Evolutionary conservation across 1,284 basidiomycete genomes (phyloP).

Genomic region (Rhizoctonia solani): DNA sequence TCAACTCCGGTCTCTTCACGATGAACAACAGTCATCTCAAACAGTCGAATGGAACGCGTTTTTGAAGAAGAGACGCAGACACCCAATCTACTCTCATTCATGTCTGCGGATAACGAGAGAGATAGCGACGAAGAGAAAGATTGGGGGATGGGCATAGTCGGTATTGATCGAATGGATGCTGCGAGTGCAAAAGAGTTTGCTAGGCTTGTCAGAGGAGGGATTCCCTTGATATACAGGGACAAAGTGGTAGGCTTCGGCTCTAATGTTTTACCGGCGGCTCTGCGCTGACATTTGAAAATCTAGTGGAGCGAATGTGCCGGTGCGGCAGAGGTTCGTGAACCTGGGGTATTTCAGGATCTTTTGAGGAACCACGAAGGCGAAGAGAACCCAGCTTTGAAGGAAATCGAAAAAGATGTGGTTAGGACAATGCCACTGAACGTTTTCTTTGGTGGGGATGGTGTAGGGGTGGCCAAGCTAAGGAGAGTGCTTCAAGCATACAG

Average conservation of each 20-base stretch:
- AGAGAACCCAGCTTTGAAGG: slow-evolving; percentile 59
- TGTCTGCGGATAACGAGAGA: slow-evolving; percentile 55
- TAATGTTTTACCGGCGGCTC: neutral
- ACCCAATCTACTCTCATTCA: slow-evolving; percentile 58
- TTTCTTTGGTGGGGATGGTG: slow-evolving; percentile 95
- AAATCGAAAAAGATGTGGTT: slow-evolving; percentile 96
- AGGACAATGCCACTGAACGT: slow-evolving; percentile 95
- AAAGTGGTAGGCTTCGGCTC: slow-evolving; percentile 57
- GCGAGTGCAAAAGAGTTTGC: slow-evolving; percentile 73
- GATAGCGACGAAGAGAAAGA: slow-evolving; percentile 72
- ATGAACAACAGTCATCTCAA: slow-evolving; percentile 73
- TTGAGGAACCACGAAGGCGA: slow-evolving; percentile 60
- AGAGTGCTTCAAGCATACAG: slow-evolving; percentile 90
- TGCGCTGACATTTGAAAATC: slow-evolving; percentile 37
- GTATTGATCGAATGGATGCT: slow-evolving; percentile 83
- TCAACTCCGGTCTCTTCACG: slow-evolving; percentile 86
- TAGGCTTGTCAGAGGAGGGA: slow-evolving; percentile 77
- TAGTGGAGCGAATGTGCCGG: slow-evolving; percentile 89
- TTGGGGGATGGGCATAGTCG: slow-evolving; percentile 79
- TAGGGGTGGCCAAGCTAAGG: slow-evolving; percentile 88
- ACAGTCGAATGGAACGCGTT: slow-evolving; percentile 89
- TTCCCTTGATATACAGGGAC: slow-evolving; percentile 85
- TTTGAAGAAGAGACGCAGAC: slow-evolving; percentile 61
- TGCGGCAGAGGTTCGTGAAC: slow-evolving; percentile 87
- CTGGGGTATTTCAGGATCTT: slow-evolving; percentile 88